Conservation (phyloP, 2,329 filamentous ascomycete genomes). For the Ceratocystis destructans region DNA sequence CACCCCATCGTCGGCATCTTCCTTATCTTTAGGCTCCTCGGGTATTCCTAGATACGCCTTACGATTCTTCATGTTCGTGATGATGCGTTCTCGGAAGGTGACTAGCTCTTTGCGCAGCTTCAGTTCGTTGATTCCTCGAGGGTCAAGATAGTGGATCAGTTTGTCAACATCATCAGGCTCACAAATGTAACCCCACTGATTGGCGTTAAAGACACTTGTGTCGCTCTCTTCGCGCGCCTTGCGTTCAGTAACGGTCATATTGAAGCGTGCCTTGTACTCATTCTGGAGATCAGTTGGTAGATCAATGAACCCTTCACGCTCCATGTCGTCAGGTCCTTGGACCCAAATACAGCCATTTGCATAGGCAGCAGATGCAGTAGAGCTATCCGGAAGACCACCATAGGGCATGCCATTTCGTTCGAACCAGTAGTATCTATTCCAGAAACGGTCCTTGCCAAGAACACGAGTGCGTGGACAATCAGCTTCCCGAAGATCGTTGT, state of each 20-base stretch:
- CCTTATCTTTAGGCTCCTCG: constrained; percentile 26
- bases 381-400: constrained; percentile 72
- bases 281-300: constrained; percentile 55
- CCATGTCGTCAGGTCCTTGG: constrained; percentile 82
- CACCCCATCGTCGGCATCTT: constrained; percentile 17
- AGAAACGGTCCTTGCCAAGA: constrained; percentile 88
- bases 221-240: constrained; percentile 74
- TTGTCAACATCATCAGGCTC: constrained; percentile 64
- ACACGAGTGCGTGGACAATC: constrained; percentile 83
- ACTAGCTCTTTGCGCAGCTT: constrained; percentile 79
- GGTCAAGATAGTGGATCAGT: constrained; percentile 78
- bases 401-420: constrained; percentile 98
- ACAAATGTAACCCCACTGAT: constrained; percentile 85
- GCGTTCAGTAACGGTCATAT: constrained; percentile 71
- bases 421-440: constrained; percentile 99
- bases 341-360: constrained; percentile 95
- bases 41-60: constrained; percentile 51
- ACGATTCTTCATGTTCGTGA: constrained; percentile 66
- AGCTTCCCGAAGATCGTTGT: constrained; percentile 85
- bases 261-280: constrained; percentile 63
- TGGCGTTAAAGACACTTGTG: constrained; percentile 61
- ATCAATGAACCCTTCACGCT: constrained; percentile 76
- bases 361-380: constrained; percentile 74
- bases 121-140: constrained; percentile 70
- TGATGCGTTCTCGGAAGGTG: constrained; percentile 61